Conservation (phyloP, 179 eudicot genomes). For the Heliamphora pulchella region DNA sequence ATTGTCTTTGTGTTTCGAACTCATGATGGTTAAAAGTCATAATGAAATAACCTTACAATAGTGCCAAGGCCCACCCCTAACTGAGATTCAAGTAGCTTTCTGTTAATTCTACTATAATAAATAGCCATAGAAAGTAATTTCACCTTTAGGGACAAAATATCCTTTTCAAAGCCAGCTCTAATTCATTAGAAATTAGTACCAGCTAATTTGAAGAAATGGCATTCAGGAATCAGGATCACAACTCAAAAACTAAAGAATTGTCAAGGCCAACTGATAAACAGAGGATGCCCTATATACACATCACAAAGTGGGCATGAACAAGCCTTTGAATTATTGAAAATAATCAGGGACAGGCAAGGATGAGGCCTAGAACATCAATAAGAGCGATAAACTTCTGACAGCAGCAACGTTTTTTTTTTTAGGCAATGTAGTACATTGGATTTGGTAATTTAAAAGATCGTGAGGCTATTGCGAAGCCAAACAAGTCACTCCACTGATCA, state of each 20-base stretch:
- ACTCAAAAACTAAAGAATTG: neutral
- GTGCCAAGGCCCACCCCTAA: too few species aligned
- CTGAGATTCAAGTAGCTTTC: too few species aligned
- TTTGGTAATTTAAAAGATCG: slow-evolving; percentile 79
- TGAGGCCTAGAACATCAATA: too few species aligned
- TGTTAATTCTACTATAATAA: too few species aligned
- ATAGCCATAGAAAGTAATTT: too few species aligned
- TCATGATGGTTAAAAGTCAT: too few species aligned
- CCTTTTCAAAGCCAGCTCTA: too few species aligned
- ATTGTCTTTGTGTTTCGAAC: too few species aligned
- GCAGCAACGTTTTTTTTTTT: slow-evolving; percentile 8
- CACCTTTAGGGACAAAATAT: too few species aligned
- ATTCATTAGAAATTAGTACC: too few species aligned
- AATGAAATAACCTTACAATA: too few species aligned
- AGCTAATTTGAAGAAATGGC: neutral
- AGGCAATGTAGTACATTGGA: slow-evolving; percentile 56
- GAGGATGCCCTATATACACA: neutral
- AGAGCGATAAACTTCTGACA: neutral
- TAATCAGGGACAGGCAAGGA: too few species aligned
- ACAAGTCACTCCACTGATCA: slow-evolving; percentile 88
- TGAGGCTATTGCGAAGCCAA: slow-evolving; percentile 46
- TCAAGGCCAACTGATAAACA: neutral
- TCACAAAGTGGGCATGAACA: neutral
- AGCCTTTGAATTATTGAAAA: neutral
- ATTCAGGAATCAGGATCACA: neutral